A percentile compares a stretch with the other conserved stretches of the same genome.
Evolutionary conservation across 1,284 basidiomycete species (phyloP).

Genomic region (Lignosus rhinocerotis): DNA sequence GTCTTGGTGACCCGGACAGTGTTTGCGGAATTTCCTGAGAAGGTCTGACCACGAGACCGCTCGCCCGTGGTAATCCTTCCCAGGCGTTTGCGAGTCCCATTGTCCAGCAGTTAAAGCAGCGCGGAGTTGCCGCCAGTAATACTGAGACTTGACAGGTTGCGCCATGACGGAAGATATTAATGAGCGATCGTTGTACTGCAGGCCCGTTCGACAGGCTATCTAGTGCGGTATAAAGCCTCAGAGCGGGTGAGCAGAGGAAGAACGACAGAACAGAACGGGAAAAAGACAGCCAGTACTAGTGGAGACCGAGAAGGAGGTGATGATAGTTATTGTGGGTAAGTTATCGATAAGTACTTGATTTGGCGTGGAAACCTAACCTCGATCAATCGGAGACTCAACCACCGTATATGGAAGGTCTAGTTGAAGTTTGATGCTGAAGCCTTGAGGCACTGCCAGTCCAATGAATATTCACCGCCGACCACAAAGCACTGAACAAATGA

Average conservation of each 20-base stretch:
- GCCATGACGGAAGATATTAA: slow-evolving; percentile 30
- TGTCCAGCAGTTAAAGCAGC: slow-evolving; percentile 65
- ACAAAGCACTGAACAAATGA: too few relatives aligned
- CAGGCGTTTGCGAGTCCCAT: slow-evolving; percentile 64
- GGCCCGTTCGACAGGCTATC: too few relatives aligned
- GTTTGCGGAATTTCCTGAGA: slow-evolving; percentile 87
- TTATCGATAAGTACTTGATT: background rate
- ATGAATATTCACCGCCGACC: too few relatives aligned
- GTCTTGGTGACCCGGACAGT: slow-evolving; percentile 62
- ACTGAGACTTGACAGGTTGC: slow-evolving; percentile 54
- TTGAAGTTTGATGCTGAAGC: background rate
- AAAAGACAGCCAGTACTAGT: background rate
- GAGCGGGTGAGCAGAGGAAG: background rate
- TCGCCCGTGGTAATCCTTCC: slow-evolving; percentile 58
- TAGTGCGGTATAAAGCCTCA: too few relatives aligned
- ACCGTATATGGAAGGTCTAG: background rate
- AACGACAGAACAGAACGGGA: too few relatives aligned
- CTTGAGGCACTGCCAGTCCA: background rate
- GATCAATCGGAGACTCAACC: background rate
- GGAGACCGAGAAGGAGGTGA: background rate
- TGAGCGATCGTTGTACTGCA: background rate
- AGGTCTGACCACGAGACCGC: slow-evolving; percentile 77
- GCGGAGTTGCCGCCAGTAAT: slow-evolving; percentile 76
- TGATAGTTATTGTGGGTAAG: background rate
- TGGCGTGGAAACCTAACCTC: background rate